Evolutionary conservation across 1,284 basidiomycete genomes (phyloP).

Genomic region (Ustilago xerochloae): DNA sequence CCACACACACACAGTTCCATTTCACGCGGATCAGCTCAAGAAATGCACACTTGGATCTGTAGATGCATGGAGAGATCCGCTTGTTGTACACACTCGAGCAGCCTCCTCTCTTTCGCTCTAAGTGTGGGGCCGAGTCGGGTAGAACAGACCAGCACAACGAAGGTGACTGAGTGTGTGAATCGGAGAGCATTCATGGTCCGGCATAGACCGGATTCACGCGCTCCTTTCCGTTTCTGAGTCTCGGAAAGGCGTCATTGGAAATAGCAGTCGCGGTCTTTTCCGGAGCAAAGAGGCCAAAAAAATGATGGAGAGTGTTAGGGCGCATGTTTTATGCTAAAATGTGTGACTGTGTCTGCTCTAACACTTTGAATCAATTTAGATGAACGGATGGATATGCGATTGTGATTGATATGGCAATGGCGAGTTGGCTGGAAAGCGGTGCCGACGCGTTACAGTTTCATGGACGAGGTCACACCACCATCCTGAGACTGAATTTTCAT

Average conservation of each 20-base stretch:
- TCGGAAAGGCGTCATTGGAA: constrained; percentile 9
- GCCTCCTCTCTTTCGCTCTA: neutral
- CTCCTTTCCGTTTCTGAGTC: constrained; percentile 14
- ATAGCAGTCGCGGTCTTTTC: constrained; percentile 22
- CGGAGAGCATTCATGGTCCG: constrained; percentile 7
- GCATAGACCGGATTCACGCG: constrained; percentile 43
- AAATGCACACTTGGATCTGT: neutral
- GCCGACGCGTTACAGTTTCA: constrained; percentile 52
- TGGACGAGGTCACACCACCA: constrained; percentile 44
- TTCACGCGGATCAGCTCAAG: neutral
- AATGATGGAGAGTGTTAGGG: constrained; percentile 20
- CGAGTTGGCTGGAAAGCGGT: constrained; percentile 16
- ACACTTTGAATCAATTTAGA: neutral
- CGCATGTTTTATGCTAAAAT: no score
- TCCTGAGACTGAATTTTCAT: constrained; percentile 21
- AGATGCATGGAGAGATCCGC: constrained; percentile 29
- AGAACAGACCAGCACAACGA: no score
- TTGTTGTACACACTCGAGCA: neutral
- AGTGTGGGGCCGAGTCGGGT: neutral
- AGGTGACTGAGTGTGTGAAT: no score
- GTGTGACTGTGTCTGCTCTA: no score
- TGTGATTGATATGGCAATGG: neutral
- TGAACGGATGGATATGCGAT: neutral
- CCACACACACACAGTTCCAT: constrained; percentile 1
- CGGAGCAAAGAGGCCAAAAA: neutral